Evolutionary conservation across 1,284 basidiomycete genomes (phyloP).

Genomic region (Leccinum pallidistipes): DNA sequence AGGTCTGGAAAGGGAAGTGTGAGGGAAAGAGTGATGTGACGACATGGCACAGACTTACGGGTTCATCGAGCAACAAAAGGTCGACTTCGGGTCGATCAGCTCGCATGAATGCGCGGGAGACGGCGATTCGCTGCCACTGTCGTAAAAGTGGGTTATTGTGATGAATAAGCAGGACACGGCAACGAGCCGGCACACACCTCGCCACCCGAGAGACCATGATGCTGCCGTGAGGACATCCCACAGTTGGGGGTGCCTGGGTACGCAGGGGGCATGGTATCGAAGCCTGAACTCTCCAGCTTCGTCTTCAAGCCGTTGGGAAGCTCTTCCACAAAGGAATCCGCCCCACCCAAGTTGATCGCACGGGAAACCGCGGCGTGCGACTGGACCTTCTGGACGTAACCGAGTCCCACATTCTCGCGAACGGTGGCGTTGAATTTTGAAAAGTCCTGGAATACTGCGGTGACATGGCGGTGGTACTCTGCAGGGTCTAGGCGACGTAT

Average conservation of each 20-base stretch:
- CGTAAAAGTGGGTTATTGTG: slow-evolving; percentile 23
- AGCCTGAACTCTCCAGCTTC: slow-evolving; percentile 59
- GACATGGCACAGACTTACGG: slow-evolving; percentile 45
- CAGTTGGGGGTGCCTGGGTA: slow-evolving; percentile 25
- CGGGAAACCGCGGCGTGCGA: slow-evolving; percentile 52
- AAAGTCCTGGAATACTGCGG: slow-evolving; percentile 83
- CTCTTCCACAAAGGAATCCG: slow-evolving; percentile 56
- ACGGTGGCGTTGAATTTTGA: slow-evolving; percentile 73
- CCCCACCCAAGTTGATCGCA: slow-evolving; percentile 68
- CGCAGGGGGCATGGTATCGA: slow-evolving; percentile 49
- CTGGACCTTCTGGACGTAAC: slow-evolving; percentile 59
- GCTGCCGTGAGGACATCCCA: slow-evolving; percentile 34
- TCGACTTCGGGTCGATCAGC: slow-evolving; percentile 72
- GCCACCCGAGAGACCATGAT: slow-evolving; percentile 74
- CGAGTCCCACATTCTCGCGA: slow-evolving; percentile 77
- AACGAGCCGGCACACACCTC: slow-evolving; percentile 50
- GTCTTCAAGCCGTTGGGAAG: slow-evolving; percentile 70
- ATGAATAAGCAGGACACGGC: slow-evolving; percentile 10
- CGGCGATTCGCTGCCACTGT: slow-evolving; percentile 84
- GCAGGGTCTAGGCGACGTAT: slow-evolving; percentile 60
- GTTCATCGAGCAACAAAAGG: slow-evolving; percentile 79
- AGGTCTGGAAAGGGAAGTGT: slow-evolving; percentile 50
- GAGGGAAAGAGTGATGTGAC: slow-evolving; percentile 5
- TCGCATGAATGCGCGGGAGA: slow-evolving; percentile 83
- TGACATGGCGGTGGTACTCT: slow-evolving; percentile 70